Evolutionary conservation across 768 basidiomycete species (phyloP).

Genomic region (Pulveroboletus sp.): DNA sequence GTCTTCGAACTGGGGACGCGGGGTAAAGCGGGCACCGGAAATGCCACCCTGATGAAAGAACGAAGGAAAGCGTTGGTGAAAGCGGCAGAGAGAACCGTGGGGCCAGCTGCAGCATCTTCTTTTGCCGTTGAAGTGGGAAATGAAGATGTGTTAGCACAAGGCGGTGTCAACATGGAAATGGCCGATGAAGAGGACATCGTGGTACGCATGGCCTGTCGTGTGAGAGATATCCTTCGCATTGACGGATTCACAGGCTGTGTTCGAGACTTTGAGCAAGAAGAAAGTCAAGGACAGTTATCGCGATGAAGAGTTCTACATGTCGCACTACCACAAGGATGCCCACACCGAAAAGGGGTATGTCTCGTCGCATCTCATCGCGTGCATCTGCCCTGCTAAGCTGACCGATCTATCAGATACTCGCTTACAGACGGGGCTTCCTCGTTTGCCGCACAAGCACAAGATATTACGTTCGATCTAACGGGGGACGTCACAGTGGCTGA

Average conservation of each 20-base stretch:
- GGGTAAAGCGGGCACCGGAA: conserved; percentile 52
- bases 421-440: conserved; percentile 81
- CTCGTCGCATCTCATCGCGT: background rate
- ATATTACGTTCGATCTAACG: conserved; percentile 76
- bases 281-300: conserved; percentile 48
- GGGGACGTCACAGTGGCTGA: conserved; percentile 63
- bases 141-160: conserved; percentile 27
- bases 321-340: conserved; percentile 85
- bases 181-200: conserved; percentile 76
- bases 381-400: background rate
- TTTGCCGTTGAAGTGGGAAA: conserved; percentile 33
- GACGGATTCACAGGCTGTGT: conserved; percentile 51
- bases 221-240: background rate
- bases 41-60: conserved; percentile 81
- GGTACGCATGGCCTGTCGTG: conserved; percentile 38
- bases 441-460: conserved; percentile 79
- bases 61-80: conserved; percentile 73
- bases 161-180: conserved; percentile 50
- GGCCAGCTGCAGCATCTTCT: conserved; percentile 27
- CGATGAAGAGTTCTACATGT: conserved; percentile 88
- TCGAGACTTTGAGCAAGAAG: conserved; percentile 50
- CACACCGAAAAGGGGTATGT: conserved; percentile 85
- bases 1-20: conserved; percentile 86
- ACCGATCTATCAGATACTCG: conserved; percentile 61
- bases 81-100: conserved; percentile 48